Evolutionary conservation across 2,329 filamentous ascomycete genomes (phyloP).

Genomic region (Chaetomium strumarium): DNA sequence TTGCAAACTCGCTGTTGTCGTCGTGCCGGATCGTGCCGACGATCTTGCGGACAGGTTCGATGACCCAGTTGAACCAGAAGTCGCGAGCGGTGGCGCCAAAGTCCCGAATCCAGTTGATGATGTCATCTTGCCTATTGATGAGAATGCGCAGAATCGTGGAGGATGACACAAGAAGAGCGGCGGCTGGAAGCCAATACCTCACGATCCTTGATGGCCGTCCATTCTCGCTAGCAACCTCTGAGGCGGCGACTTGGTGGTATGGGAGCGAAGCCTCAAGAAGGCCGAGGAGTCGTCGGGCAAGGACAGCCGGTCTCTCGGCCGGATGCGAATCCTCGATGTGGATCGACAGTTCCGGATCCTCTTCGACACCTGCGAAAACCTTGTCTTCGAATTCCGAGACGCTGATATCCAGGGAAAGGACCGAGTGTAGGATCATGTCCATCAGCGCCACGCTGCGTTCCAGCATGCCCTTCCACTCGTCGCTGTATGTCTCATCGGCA

Average conservation of each 20-base stretch:
- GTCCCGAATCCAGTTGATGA: conserved; percentile 73
- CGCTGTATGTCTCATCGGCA: conserved; percentile 38
- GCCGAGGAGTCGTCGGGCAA: conserved; percentile 61
- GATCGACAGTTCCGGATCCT: conserved; percentile 53
- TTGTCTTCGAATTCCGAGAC: conserved; percentile 60
- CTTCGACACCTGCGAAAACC: conserved; percentile 54
- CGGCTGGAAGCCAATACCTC: conserved; percentile 82
- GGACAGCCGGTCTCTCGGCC: conserved; percentile 47
- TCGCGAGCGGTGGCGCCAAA: conserved; percentile 73
- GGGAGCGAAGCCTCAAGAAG: conserved; percentile 67
- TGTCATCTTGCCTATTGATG: conserved; percentile 66
- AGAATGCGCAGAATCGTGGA: conserved; percentile 80
- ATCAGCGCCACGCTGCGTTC: conserved; percentile 78
- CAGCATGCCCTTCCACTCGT: conserved; percentile 64
- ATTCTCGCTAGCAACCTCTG: conserved; percentile 52
- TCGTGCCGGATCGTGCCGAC: conserved; percentile 92
- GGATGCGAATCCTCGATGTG: conserved; percentile 43
- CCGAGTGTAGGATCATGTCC: conserved; percentile 73
- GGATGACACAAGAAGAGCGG: conserved; percentile 68
- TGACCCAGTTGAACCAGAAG: conserved; percentile 95
- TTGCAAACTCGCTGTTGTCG: conserved; percentile 84
- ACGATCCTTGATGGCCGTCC: conserved; percentile 70
- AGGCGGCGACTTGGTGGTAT: conserved; percentile 54
- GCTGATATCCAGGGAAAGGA: conserved; percentile 57
- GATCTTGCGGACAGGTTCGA: conserved; percentile 76